Evolutionary conservation across 352 stramenopile genomes (phyloP), one percentile per base, ranked within the genome.

Genomic region (Blastocystis sp.): DNA sequence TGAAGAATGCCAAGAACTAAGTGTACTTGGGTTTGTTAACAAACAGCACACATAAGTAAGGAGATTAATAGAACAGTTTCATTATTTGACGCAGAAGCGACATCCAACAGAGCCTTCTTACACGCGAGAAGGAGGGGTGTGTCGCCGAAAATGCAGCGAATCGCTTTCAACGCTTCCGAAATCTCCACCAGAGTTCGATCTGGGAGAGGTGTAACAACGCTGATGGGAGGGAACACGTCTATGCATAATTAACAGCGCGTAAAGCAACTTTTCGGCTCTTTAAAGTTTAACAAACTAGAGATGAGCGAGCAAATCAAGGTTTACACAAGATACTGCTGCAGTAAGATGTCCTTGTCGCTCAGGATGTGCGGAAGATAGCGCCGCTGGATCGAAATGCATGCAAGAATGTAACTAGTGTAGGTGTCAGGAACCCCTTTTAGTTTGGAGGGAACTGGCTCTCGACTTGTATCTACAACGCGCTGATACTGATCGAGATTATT

Each of bases 1-100:
- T 96, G 70, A 90, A 88, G 76, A 90, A 75, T 62, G 59, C 68
- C 41, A 79, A 79, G 68, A 79, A 79, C 68, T 79, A 79, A 79
- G 37, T 70, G 61, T 23, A 70, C 13, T 23, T 70, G 15, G 37
- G 29, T 70, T 23, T 15, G 23, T 70, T 70, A 26, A 47, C 18
- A 76, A 45, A 45, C 18, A 45, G 64, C 18, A 76, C 53, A 29
- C 15, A 76, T n/a, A 1, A 76, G 39, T 11, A 76, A 43, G 29
- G 64, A 76, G 39, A 41, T n/a, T 13, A 76, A 9, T 20, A 76
- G n/a, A 3, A 76, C 64, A 45, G 64, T 26, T 76, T 76, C 64
- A 23, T 23, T 76, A 23, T 76, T 47, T 47, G 64, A 43, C 13
- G 15, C 9, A 3, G 13, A 20, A 8, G 34, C 43, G 20, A 45